A percentile compares a stretch with the other conserved stretches of the same genome.
Evolutionary conservation across 352 stramenopile species (phyloP).

Genomic region (Pythium aquatile): DNA sequence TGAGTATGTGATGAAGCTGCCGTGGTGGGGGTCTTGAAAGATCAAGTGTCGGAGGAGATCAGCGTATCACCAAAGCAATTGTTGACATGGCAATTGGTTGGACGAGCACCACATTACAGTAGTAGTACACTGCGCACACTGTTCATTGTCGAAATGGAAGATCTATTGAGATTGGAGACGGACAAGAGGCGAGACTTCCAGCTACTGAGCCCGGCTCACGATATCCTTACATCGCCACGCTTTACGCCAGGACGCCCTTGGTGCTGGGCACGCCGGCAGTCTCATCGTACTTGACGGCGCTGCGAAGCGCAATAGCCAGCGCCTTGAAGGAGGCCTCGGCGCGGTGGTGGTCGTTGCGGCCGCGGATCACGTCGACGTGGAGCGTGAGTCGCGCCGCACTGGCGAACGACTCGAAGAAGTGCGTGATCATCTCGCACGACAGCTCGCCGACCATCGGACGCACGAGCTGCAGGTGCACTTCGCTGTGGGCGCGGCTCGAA

Average conservation of each 20-base stretch:
- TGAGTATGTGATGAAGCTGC: too few relatives aligned
- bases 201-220: too few relatives aligned
- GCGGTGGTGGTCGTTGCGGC: constrained; percentile 87
- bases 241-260: constrained; percentile 86
- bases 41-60: too few relatives aligned
- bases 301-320: constrained; percentile 74
- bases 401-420: constrained; percentile 94
- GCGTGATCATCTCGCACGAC: constrained; percentile 94
- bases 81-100: neutral
- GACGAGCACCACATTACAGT: too few relatives aligned
- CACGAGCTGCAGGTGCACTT: constrained; percentile 85
- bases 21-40: too few relatives aligned
- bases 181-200: too few relatives aligned
- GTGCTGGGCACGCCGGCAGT: constrained; percentile 89
- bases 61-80: too few relatives aligned
- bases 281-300: constrained; percentile 72
- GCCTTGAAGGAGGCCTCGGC: neutral
- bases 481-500: constrained; percentile 91
- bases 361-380: constrained; percentile 91
- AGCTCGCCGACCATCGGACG: constrained; percentile 85
- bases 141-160: too few relatives aligned
- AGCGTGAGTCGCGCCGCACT: constrained; percentile 91
- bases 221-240: too few relatives aligned
- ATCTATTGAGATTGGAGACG: too few relatives aligned
- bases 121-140: neutral